Base-by-base conservation (phyloP, 768 basidiomycete genomes). In the Asterophora lycoperdoides region DNA sequence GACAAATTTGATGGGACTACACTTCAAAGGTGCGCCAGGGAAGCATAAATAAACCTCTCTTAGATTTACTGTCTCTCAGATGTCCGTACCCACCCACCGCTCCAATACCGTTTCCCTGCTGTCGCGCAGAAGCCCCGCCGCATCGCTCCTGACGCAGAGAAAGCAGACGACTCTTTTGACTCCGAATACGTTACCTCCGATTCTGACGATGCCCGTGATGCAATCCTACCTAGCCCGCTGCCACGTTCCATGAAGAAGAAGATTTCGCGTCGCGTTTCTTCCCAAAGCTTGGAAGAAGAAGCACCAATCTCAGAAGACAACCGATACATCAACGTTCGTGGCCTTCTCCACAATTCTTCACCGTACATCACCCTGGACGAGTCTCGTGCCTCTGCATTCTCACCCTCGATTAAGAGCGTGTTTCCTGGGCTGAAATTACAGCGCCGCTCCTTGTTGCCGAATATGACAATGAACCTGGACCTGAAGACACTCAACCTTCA, bases 31-130 rank as follows among this genome's bases (percentile, higher is more conserved):
- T 82, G 50, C 52, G 69, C 44, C 45, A 29, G 15, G 39, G 15
- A 32, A 13, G 13, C 13, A 10, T 32, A 4, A 9, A 4, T 10
- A 3, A 3, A 17, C 46, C 15, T 30, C 15, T 7, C 34, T 10
- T 18, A 26, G 14, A 40, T 34, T 43, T 7, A 39, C 20, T 38
- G 9, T 39, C 39, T 40, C 15, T 41, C 52, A 84, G 86, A 84
- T 64, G 76, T 85, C 18, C 78, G 82, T 4, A 81, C 81, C 0
- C 84, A 84, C 52, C 80, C 79, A 6, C 83, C 85, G 1, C 64
- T 86, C 14, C 69, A 79, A 49, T 68, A 79, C 52, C 73, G 74
- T 23, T 86, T 84, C 60, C 84, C 82, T 30, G 70, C 70, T 2
- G 61, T 63, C 4, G 56, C 63, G 8, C 49, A 51, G 9, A 64